Evolutionary conservation across 129 eudicot genomes (phyloP), one percentile per base, ranked within the genome.

Genomic region (Smallanthus sonchifolius): DNA sequence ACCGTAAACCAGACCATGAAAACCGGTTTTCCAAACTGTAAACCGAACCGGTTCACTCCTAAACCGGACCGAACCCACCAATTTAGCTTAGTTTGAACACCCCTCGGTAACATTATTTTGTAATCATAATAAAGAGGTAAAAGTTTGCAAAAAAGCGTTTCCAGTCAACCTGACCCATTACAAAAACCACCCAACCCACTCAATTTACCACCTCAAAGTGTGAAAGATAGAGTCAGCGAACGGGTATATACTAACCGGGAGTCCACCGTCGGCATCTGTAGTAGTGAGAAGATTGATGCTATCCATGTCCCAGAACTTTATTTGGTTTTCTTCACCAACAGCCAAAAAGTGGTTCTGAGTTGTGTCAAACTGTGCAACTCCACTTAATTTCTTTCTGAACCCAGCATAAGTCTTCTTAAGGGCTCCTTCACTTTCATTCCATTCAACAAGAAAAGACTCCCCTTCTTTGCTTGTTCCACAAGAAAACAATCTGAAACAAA

Each of bases 351-450:
- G 98, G 79, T 92, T 92, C 71, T 86, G 91, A 79, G 96, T 87
- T 17, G 98, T 85, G 77, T 92, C 98, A 64, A 92, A 92, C 49
- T 89, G 98, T 73, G 86, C 92, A 56, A 89, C 91, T 38, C 96
- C 73, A 67, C 20, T 36, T 37, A 89, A 87, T 78, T 87, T 89
- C 88, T 88, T 92, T 84, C 96, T 89, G 52, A 89, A 87, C 42
- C 96, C 98, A 76, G 83, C 36, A 72, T 89, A 92, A 39, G 95
- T 85, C 83, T 92, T 86, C 84, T 86, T 92, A 63, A 92, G 85
- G n/a, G 96, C 94, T 72, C 98, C 98, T 92, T 92, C 96, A 84
- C 92, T 87, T 82, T 92, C 98, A 86, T 89, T 92, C 98, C 98
- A 92, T 78, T 92, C 98, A 69, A 92, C 98, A 60, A 92, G 88